Base-by-base conservation (phyloP, 306 rosid genomes). In the Datisca glomerata region DNA sequence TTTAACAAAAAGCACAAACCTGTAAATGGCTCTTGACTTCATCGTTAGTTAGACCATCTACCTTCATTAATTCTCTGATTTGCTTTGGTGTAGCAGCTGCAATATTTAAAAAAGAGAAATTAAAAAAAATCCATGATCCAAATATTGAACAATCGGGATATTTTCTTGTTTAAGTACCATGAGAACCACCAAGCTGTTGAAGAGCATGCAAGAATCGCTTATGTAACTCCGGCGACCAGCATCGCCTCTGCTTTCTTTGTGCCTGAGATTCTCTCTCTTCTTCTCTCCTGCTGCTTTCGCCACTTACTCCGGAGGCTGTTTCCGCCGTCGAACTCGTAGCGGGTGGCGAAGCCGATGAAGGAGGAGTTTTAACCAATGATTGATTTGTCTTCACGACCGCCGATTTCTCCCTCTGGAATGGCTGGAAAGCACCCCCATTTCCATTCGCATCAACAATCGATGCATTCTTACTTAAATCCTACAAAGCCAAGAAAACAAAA, bases 221-320 rank as follows among this genome's bases (percentile, higher is more conserved):
- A 16, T 87, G 97, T 61, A 87, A 51, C 66, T 87, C 97, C 54
- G 79, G 89, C 2, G 97, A 87, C 97, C 94, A 87, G 47, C 75
- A 65, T 55, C 97, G 52, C 39, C 94, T 74, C 55, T 76, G 93
- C 72, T 87, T 87, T 34, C 89, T 76, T 64, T 65, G 75, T 51
- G 16, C 21, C 34, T 68, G 82, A 10, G 59, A 75, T 4, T 75
- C 97, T 33, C 74, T 80, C 19, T 79, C n/a, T 5, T 31, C 93
- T 8, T 76, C 85, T 51, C 18, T 70, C 47, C 58, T 67, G 42
- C 23, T 39, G 45, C 47, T 54, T 21, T 47, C 84, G 14, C 36
- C 72, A 37, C 43, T 39, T 32, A 60, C 65, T 13, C 64, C 73
- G 7, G 55, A 20, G 17, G 28, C 73, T 6, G 72, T 70, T 27